A percentile compares a stretch with the other conserved stretches of the same genome.
Evolutionary conservation across 2,329 filamentous ascomycete genomes (phyloP).

Genomic region (Polychaeton citri): DNA sequence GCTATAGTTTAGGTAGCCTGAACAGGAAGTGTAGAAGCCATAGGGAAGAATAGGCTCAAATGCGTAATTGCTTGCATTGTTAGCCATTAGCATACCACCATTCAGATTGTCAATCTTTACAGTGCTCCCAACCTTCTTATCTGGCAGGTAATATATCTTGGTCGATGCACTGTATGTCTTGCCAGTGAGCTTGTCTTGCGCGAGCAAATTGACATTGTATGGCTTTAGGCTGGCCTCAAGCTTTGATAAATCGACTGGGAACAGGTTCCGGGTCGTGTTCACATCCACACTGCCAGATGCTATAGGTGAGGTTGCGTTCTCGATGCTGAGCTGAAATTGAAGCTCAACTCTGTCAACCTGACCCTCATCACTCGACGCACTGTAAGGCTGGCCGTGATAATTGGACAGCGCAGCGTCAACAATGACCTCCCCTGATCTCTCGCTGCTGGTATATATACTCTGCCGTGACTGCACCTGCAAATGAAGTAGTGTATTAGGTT

Average conservation of each 20-base stretch:
- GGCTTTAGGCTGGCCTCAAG: constrained; percentile 15
- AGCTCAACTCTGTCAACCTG: constrained; percentile 4
- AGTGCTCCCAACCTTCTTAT: constrained; percentile 30
- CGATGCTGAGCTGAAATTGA: constrained; percentile 7
- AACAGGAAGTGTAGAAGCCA: constrained; percentile 32
- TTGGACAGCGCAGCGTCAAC: constrained; percentile 30
- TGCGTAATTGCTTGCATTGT: constrained; percentile 15
- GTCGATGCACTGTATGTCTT: constrained; percentile 25
- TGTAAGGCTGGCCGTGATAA: constrained; percentile 23
- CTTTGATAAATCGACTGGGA: constrained; percentile 23
- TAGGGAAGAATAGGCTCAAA: constrained; percentile 33
- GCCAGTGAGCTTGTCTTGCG: constrained; percentile 15
- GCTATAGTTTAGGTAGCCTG: constrained; percentile 18
- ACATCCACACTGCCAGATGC: constrained; percentile 17
- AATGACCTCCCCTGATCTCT: constrained; percentile 27
- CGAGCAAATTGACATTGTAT: constrained; percentile 19
- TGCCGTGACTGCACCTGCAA: constrained; percentile 34
- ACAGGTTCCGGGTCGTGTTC: constrained; percentile 24
- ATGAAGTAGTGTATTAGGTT: constrained; percentile 26
- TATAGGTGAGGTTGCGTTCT: constrained; percentile 5
- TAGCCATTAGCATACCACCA: constrained; percentile 31
- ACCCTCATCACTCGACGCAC: neutral
- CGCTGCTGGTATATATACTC: constrained; percentile 33
- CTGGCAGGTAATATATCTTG: constrained; percentile 28
- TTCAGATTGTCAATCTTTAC: constrained; percentile 35